phyloP scores from a whole-genome alignment of 2,329 filamentous ascomycete genomes.

The Leptographium wingfieldii region DNA sequence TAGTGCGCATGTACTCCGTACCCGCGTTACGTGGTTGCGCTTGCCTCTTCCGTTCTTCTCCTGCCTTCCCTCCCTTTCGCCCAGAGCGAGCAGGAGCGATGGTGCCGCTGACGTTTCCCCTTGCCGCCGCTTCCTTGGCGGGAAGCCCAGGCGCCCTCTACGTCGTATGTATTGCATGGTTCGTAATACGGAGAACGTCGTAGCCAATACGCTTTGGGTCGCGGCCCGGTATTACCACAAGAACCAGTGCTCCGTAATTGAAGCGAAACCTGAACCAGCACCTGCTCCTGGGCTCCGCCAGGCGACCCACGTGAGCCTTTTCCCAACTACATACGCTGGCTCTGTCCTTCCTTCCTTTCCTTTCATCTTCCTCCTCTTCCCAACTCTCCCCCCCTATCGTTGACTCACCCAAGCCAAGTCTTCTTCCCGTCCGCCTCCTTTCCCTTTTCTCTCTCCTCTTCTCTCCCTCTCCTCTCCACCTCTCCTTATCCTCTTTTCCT shows the following conservation, averaged over 20 bases:
- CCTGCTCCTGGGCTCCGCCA: background rate
- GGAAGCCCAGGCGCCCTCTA: background rate
- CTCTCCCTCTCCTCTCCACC: background rate
- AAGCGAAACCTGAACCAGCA: constrained; percentile 2
- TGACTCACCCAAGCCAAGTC: background rate
- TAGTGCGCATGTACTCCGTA: background rate
- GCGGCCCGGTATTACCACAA: background rate
- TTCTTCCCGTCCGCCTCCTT: background rate
- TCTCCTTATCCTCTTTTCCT: background rate
- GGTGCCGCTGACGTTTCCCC: background rate
- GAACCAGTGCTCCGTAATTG: background rate
- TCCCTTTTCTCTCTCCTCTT: background rate
- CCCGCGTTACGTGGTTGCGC: background rate
- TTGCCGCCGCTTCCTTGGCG: background rate
- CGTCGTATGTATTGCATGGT: background rate
- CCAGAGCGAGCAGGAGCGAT: background rate
- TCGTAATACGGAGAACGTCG: background rate
- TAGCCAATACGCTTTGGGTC: background rate
- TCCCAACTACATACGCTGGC: background rate
- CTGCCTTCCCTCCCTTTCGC: background rate
- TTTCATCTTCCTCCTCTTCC: background rate
- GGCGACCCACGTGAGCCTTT: constrained; percentile 3
- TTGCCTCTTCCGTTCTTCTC: background rate
- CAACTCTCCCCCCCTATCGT: background rate
- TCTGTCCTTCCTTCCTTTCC: background rate